Evolutionary conservation across 1,139 yeast genomes (phyloP).

Genomic region (Blastobotrys proliferans): DNA sequence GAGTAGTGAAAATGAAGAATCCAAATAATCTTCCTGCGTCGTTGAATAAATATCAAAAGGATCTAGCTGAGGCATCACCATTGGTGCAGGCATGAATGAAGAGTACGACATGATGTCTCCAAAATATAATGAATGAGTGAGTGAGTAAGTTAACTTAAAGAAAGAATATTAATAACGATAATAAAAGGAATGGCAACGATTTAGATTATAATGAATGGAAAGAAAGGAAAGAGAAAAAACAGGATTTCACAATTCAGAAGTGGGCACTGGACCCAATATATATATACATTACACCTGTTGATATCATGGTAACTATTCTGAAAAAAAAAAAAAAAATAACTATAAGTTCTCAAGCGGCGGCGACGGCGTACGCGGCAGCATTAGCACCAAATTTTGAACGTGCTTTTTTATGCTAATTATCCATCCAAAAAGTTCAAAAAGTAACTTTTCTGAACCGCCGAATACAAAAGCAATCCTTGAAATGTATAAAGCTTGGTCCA

Average conservation of each 20-base stretch:
- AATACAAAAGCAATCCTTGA: no score
- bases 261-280: no score
- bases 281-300: no score
- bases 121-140: neutral
- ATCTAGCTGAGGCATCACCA: constrained; percentile 1
- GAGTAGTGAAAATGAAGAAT: neutral
- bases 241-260: neutral
- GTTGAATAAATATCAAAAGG: constrained; percentile 8
- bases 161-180: neutral
- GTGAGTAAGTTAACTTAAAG: neutral
- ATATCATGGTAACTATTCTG: neutral
- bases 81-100: constrained; percentile 6
- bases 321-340: neutral
- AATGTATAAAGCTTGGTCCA: no score
- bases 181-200: neutral
- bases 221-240: neutral
- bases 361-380: no score
- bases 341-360: no score
- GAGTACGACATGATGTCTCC: constrained; percentile 5
- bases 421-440: no score
- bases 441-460: no score
- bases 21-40: constrained; percentile 1
- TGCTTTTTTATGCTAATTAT: no score
- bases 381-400: no score
- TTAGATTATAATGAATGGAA: neutral